These are phyloP conservation scores for Zalerion maritima DNA, from an alignment of 495 filamentous ascomycete species.

Conservation along the genomic window DNA sequence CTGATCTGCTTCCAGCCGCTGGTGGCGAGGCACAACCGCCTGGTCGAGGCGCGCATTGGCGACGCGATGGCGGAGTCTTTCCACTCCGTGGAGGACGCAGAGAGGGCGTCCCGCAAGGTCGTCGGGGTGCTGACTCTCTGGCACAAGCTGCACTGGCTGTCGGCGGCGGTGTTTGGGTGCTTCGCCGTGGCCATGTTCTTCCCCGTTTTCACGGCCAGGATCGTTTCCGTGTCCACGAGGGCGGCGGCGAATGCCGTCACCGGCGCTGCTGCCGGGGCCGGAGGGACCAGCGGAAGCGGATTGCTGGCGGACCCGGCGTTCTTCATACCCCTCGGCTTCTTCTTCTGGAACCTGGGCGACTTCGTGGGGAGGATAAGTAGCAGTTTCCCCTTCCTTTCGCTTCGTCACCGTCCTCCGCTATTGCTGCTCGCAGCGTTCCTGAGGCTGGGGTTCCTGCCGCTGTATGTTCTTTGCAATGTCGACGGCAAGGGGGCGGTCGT, in stretches of 20 bases:
- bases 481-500: slow-evolving; percentile 53
- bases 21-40: slow-evolving; percentile 25
- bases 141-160: slow-evolving; percentile 56
- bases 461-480: slow-evolving; percentile 85
- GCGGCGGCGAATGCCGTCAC: slow-evolving; percentile 32
- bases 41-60: slow-evolving; percentile 24
- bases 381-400: slow-evolving; percentile 42
- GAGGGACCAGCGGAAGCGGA: too few relatives aligned
- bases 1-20: slow-evolving; percentile 42
- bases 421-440: slow-evolving; percentile 50
- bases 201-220: slow-evolving; percentile 77
- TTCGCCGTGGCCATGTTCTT: slow-evolving; percentile 86
- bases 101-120: slow-evolving; percentile 34
- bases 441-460: slow-evolving; percentile 58
- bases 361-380: slow-evolving; percentile 60
- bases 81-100: slow-evolving; percentile 29
- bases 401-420: slow-evolving; percentile 43
- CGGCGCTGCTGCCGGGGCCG: too few relatives aligned
- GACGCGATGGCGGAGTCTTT: slow-evolving; percentile 25
- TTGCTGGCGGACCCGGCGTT: slow-evolving; percentile 53
- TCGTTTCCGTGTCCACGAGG: slow-evolving; percentile 49
- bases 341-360: slow-evolving; percentile 91
- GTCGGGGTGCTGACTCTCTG: slow-evolving; percentile 54
- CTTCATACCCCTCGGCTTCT: slow-evolving; percentile 82
- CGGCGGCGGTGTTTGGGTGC: slow-evolving; percentile 56